Evolutionary conservation across 2,329 filamentous ascomycete species (phyloP).

Genomic region (Knufia fluminis): DNA sequence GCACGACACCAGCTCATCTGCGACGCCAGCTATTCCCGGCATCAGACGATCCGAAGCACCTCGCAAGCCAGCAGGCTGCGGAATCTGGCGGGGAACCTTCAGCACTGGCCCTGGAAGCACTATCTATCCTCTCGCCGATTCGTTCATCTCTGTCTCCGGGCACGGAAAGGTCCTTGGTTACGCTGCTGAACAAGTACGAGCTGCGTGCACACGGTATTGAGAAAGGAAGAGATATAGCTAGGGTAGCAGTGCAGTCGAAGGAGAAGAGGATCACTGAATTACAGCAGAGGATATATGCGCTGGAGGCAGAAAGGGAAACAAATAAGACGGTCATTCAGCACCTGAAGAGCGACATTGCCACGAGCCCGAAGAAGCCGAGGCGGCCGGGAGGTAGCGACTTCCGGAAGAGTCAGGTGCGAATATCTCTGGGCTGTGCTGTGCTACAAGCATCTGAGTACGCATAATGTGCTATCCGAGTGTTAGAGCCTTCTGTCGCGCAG

Average conservation of each 20-base stretch:
- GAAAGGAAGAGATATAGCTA: constrained; percentile 56
- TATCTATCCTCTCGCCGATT: constrained; percentile 29
- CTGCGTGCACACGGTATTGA: constrained; percentile 52
- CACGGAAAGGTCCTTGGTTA: constrained; percentile 30
- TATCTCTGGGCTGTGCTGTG: no score
- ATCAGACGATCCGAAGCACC: neutral
- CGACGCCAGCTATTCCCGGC: constrained; percentile 3
- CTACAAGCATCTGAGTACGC: no score
- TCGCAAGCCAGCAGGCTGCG: neutral
- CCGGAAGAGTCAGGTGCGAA: no score
- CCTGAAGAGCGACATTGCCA: constrained; percentile 26
- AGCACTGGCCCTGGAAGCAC: constrained; percentile 23
- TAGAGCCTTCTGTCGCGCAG: no score
- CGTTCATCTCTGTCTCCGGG: constrained; percentile 24
- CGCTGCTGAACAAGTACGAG: constrained; percentile 47
- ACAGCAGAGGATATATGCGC: constrained; percentile 51
- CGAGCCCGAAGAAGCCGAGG: constrained; percentile 16
- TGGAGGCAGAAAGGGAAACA: constrained; percentile 49
- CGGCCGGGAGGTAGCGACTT: constrained; percentile 12
- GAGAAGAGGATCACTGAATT: constrained; percentile 58
- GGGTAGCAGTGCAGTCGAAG: constrained; percentile 53
- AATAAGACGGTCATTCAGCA: constrained; percentile 39
- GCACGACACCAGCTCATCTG: constrained; percentile 6
- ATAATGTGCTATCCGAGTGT: no score
- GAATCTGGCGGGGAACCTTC: constrained; percentile 26